Evolutionary conservation across 192 early-diverging fungal species (phyloP).

Genomic region (Backusella parvicylindrica): DNA sequence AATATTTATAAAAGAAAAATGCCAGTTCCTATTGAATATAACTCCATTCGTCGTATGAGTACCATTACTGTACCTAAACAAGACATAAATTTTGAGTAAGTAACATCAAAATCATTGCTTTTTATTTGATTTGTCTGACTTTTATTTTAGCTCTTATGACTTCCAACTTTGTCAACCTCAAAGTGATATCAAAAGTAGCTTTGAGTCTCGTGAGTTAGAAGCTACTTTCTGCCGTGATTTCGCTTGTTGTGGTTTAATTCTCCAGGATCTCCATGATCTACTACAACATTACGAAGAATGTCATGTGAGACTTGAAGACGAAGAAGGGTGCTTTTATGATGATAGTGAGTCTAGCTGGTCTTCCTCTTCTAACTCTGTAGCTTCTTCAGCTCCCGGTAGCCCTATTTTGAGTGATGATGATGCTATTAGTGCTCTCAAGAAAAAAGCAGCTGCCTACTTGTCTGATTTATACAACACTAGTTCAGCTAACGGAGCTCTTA

Average conservation of each 20-base stretch:
- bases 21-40: constrained; percentile 35
- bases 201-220: constrained; percentile 74
- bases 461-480: constrained; percentile 23
- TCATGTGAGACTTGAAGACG: constrained; percentile 87
- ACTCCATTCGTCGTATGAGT: constrained; percentile 26
- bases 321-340: constrained; percentile 58
- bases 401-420: constrained; percentile 19
- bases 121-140: background rate
- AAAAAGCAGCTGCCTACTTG: constrained; percentile 31
- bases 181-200: constrained; percentile 28
- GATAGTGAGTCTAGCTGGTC: constrained; percentile 22
- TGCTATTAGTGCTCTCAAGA: constrained; percentile 23
- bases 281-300: constrained; percentile 96
- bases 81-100: constrained; percentile 41
- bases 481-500: background rate
- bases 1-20: constrained; percentile 11
- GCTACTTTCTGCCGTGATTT: constrained; percentile 94
- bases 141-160: constrained; percentile 21
- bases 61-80: constrained; percentile 28
- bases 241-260: constrained; percentile 86
- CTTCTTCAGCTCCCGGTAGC: constrained; percentile 7
- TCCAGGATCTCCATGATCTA: constrained; percentile 91
- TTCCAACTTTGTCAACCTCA: constrained; percentile 26
- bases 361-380: constrained; percentile 4
- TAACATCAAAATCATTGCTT: background rate